phyloP scores from a whole-genome alignment of 2,329 filamentous ascomycete species.

The Thielaviopsis musarum region DNA sequence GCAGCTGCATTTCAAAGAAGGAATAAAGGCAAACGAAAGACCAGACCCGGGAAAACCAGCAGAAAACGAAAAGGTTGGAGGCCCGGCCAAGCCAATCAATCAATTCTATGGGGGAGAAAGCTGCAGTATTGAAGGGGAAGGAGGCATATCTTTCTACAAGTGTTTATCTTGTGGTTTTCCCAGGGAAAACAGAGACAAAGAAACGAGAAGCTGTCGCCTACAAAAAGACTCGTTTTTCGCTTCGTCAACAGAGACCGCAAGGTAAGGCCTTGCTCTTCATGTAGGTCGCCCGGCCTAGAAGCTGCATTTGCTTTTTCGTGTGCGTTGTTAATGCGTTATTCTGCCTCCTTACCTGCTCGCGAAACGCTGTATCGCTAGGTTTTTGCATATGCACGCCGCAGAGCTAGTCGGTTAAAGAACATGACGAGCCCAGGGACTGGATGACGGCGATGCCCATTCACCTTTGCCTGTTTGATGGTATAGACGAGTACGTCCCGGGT shows the following conservation, averaged over 20 bases:
- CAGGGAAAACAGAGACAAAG: neutral
- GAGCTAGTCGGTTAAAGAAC: neutral
- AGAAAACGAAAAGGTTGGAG: neutral
- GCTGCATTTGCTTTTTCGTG: neutral
- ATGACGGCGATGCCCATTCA: neutral
- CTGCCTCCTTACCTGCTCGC: neutral
- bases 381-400: neutral
- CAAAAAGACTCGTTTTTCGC: neutral
- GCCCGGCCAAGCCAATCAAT: neutral
- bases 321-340: neutral
- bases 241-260: neutral
- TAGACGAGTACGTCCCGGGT: neutral
- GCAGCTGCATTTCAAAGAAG: conserved; percentile 1
- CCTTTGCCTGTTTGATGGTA: neutral
- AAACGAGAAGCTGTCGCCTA: neutral
- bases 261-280: neutral
- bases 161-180: neutral
- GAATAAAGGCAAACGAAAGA: neutral
- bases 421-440: neutral
- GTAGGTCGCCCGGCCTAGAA: neutral
- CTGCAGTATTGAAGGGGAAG: neutral
- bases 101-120: neutral
- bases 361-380: neutral
- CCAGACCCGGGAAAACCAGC: neutral
- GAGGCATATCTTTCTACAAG: too few species aligned